phyloP scores from a whole-genome alignment of 2,329 filamentous ascomycete species.

The Metarhizium humberi region DNA sequence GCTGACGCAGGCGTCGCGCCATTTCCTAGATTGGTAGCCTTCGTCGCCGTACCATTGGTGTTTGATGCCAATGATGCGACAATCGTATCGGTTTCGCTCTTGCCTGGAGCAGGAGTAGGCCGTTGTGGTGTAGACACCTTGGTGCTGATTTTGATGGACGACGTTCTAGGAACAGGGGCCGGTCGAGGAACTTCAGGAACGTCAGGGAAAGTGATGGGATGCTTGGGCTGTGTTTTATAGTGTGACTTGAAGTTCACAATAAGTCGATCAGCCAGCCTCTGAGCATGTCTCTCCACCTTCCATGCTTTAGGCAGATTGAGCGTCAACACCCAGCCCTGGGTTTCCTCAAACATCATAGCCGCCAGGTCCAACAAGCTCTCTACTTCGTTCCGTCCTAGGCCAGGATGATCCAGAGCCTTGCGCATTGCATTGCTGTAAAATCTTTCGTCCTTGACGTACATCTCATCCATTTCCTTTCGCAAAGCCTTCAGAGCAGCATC shows the following conservation, averaged over 20 bases:
- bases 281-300: conserved; percentile 26
- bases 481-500: conserved; percentile 41
- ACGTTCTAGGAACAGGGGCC: conserved; percentile 17
- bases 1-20: conserved; percentile 12
- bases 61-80: conserved; percentile 2
- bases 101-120: background rate
- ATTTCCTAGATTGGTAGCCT: conserved; percentile 11
- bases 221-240: conserved; percentile 26
- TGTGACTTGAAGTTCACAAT: conserved; percentile 29
- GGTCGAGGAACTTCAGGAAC: conserved; percentile 19
- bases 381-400: conserved; percentile 30
- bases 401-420: conserved; percentile 30
- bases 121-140: conserved; percentile 17
- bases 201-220: conserved; percentile 14
- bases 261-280: conserved; percentile 26
- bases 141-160: conserved; percentile 31
- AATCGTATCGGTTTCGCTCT: conserved; percentile 2
- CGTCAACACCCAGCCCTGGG: conserved; percentile 31
- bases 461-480: conserved; percentile 34
- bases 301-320: conserved; percentile 31
- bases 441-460: conserved; percentile 26
- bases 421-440: conserved; percentile 33
- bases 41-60: conserved; percentile 5
- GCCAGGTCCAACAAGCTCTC: conserved; percentile 34
- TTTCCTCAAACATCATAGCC: conserved; percentile 37